These are phyloP conservation scores for Candida smagusa DNA, from an alignment of 1,139 yeast species.

Conservation along the genomic window DNA sequence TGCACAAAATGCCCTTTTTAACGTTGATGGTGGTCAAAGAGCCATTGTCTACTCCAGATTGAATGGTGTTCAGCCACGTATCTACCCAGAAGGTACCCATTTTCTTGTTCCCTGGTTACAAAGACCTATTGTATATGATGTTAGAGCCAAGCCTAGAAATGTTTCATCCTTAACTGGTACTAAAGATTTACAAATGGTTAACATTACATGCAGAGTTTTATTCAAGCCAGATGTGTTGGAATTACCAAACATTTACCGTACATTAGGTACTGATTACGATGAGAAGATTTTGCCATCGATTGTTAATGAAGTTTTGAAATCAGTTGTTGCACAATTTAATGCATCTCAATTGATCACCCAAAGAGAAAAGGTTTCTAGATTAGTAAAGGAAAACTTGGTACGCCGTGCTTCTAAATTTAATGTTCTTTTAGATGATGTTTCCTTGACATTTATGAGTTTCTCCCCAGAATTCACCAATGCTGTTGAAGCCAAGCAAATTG, in stretches of 20 bases:
- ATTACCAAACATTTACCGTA: conserved; percentile 82
- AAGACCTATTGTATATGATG: conserved; percentile 89
- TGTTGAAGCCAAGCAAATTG: conserved; percentile 97
- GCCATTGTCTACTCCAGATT: conserved; percentile 91
- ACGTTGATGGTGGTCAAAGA: conserved; percentile 99
- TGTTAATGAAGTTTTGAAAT: conserved; percentile 93
- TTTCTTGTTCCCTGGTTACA: conserved; percentile 93
- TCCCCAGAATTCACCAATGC: conserved; percentile 98
- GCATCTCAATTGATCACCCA: conserved; percentile 97
- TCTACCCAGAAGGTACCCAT: conserved; percentile 94
- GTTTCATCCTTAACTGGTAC: conserved; percentile 98
- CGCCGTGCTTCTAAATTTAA: conserved; percentile 92
- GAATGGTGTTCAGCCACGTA: conserved; percentile 80
- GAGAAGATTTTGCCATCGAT: conserved; percentile 95
- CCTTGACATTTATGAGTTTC: conserved; percentile 92
- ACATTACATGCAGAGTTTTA: conserved; percentile 94
- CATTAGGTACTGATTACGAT: conserved; percentile 91
- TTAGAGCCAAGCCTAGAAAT: conserved; percentile 95
- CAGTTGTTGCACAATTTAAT: conserved; percentile 97
- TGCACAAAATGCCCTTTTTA: conserved; percentile 76
- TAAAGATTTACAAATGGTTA: conserved; percentile 97
- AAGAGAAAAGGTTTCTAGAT: conserved; percentile 90
- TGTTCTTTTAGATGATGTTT: conserved; percentile 88
- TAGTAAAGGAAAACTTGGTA: conserved; percentile 85
- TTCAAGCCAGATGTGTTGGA: conserved; percentile 81